Evolutionary conservation across 345 rosid genomes (phyloP), one percentile per base, ranked within the genome.

Genomic region (Syzygium jambos): DNA sequence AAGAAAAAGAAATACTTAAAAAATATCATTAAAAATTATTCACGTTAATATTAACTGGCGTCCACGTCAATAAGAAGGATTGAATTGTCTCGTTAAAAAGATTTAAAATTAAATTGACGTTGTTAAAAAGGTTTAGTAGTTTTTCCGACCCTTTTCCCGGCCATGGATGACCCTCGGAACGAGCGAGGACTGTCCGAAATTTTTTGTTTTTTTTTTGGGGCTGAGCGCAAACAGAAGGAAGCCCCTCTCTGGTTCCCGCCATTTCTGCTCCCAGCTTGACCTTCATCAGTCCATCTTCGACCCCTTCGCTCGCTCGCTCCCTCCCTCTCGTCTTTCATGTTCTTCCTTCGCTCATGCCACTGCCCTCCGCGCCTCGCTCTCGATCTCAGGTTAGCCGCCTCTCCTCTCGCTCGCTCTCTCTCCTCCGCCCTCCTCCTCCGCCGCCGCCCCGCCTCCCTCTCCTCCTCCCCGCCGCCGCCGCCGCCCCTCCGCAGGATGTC

Each of bases 401-500:
- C 29, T 22, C 22, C 63, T 22, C 88, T 61, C 73, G 38, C 87
- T 49, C 23, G 87, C 25, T 51, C 82, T 9, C 78, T 87, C 77
- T 80, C 63, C 53, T 80, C 78, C 91, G 86, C 88, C 80, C 84
- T 25, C 22, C 73, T 80, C 52, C 63, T 57, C 30, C 65, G 11
- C 15, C 65, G 59, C 84, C 90, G 53, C 80, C 85, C 86, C 1
- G 25, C 86, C 57, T 56, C 84, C 11, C 85, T 83, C 55, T 89
- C 57, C 73, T 84, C 52, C 4, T 55, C 25, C 25, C 63, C 85
- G 89, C 91, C 73, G 84, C 83, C 86, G 78, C 87, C n/a, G 86
- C 77, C 73, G 88, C 91, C 68, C 17, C 38, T 3, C 27, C 78
- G 52, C 84, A 86, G 63, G 23, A 93, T 93, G 95, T 90, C 95